phyloP scores from a whole-genome alignment of 176 grass and related monocot genomes.

The Echinochloa phyllopogon region DNA sequence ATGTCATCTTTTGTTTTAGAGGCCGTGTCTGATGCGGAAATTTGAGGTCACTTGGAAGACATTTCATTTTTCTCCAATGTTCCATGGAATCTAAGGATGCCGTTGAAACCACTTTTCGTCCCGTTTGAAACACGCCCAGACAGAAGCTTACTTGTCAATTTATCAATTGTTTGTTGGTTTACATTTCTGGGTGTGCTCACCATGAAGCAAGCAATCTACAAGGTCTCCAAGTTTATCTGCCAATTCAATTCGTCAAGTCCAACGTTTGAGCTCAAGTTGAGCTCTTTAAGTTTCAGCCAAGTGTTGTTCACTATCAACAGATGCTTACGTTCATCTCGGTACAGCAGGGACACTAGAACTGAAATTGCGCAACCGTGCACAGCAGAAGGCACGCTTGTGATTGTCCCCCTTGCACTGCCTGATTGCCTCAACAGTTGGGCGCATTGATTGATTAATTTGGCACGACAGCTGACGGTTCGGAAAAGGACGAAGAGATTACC shows the following conservation, averaged over 20 bases:
- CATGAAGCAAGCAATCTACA: no score
- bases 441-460: not conserved
- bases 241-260: not conserved
- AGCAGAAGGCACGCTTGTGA: not conserved
- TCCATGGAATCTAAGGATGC: not conserved
- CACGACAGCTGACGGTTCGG: not conserved
- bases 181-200: not conserved
- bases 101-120: not conserved
- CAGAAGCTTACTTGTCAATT: not conserved
- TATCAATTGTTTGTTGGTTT: not conserved
- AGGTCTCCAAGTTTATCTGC: not conserved
- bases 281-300: not conserved
- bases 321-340: not conserved
- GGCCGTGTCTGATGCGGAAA: not conserved
- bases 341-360: not conserved
- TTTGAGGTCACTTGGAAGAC: not conserved
- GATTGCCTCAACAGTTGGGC: not conserved
- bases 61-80: not conserved
- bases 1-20: not conserved
- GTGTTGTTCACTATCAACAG: not conserved
- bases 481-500: not conserved
- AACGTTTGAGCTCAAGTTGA: not conserved
- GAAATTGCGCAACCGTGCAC: conserved; percentile 38
- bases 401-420: not conserved
- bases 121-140: not conserved